Percentiles rank a stretch among this genome's conserved stretches.
Evolutionary conservation across 2,329 filamentous ascomycete genomes (phyloP).

Genomic region (Hypoxylon sp.): DNA sequence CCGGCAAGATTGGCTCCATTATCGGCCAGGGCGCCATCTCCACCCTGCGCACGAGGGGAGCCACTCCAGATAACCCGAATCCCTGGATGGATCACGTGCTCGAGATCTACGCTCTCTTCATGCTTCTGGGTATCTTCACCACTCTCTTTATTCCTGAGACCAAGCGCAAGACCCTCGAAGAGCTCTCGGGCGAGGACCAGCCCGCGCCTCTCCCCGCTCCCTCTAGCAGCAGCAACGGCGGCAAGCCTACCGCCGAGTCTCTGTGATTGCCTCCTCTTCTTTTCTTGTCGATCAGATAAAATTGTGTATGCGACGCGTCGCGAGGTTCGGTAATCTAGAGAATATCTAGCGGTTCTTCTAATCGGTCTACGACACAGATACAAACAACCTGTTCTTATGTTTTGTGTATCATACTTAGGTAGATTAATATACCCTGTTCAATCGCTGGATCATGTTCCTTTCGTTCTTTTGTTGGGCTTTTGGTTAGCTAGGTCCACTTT

Average conservation of each 20-base stretch:
- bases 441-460: conserved; percentile 26
- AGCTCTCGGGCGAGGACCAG: conserved; percentile 63
- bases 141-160: conserved; percentile 81
- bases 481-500: neutral
- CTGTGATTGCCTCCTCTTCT: conserved; percentile 18
- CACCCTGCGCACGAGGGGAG: conserved; percentile 65
- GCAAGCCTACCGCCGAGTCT: conserved; percentile 37
- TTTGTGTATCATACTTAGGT: conserved; percentile 35
- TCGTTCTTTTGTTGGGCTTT: neutral
- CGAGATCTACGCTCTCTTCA: conserved; percentile 82
- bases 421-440: conserved; percentile 45
- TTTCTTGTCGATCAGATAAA: neutral
- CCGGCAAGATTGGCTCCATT: conserved; percentile 70
- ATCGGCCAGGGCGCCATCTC: conserved; percentile 71
- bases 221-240: conserved; percentile 10
- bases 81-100: conserved; percentile 86
- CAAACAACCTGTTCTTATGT: conserved; percentile 19
- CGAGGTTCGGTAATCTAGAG: conserved; percentile 6
- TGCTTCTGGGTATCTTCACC: conserved; percentile 79
- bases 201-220: conserved; percentile 21
- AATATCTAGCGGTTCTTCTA: conserved; percentile 2
- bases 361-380: conserved; percentile 20
- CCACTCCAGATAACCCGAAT: conserved; percentile 56
- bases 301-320: conserved; percentile 23
- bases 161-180: conserved; percentile 80